A percentile compares a stretch with the other conserved stretches of the same genome.
phyloP scores from a whole-genome alignment of 306 rosid genomes.

The Gastrolobium villosum region DNA sequence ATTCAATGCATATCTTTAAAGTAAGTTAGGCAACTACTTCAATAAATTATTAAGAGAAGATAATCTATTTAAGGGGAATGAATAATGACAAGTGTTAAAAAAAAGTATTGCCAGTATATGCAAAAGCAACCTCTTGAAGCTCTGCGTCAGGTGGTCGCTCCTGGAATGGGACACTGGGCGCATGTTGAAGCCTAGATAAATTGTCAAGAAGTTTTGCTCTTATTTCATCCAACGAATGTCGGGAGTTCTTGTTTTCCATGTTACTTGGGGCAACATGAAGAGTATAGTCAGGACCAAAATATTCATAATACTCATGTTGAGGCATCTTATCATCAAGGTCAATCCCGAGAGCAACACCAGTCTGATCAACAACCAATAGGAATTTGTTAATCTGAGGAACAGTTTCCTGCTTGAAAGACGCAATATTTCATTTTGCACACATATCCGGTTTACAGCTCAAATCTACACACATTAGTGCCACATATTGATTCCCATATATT shows the following conservation, averaged over 20 bases:
- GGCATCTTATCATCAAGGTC: slow-evolving; percentile 66
- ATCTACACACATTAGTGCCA: slow-evolving; percentile 6
- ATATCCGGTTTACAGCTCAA: slow-evolving; percentile 30
- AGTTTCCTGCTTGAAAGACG: slow-evolving; percentile 8
- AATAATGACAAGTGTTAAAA: background rate
- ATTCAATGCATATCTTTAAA: slow-evolving; percentile 6
- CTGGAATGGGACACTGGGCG: slow-evolving; percentile 63
- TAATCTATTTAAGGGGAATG: slow-evolving; percentile 16
- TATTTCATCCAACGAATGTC: slow-evolving; percentile 54
- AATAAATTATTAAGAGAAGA: slow-evolving; percentile 15
- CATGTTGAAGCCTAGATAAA: slow-evolving; percentile 61
- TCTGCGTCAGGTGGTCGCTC: slow-evolving; percentile 62
- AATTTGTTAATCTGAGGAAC: slow-evolving; percentile 34
- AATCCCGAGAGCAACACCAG: slow-evolving; percentile 63
- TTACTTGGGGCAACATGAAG: slow-evolving; percentile 66
- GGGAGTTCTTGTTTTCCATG: slow-evolving; percentile 68
- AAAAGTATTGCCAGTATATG: slow-evolving; percentile 25
- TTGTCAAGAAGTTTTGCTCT: slow-evolving; percentile 56
- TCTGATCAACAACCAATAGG: slow-evolving; percentile 54
- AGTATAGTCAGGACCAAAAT: slow-evolving; percentile 64
- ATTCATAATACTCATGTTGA: slow-evolving; percentile 64
- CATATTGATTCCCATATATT: slow-evolving; percentile 26
- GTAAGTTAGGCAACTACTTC: background rate
- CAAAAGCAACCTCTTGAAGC: slow-evolving; percentile 54
- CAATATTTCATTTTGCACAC: slow-evolving; percentile 10